These are phyloP conservation scores for Quercus glauca DNA, from an alignment of 306 rosid species.

Conservation along the genomic window DNA sequence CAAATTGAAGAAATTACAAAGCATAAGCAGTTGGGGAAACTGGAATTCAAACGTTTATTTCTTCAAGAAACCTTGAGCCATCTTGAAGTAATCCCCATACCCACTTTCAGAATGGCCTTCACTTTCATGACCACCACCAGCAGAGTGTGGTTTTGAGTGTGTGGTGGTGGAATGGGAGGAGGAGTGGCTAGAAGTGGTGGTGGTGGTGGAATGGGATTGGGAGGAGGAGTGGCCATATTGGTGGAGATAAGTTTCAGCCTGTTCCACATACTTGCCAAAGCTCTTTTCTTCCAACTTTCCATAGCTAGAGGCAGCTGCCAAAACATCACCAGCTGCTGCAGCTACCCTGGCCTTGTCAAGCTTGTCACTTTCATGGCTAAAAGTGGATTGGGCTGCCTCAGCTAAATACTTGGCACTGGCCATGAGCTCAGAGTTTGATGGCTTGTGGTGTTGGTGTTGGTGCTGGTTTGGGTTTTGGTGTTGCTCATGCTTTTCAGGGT, in stretches of 20 bases:
- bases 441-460: background rate
- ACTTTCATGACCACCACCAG: background rate
- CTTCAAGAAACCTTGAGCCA: constrained; percentile 34
- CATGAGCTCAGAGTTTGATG: constrained; percentile 22
- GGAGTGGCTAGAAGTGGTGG: background rate
- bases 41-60: background rate
- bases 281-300: constrained; percentile 29
- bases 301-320: constrained; percentile 20
- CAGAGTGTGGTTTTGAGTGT: background rate
- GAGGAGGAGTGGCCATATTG: constrained; percentile 3
- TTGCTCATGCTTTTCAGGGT: background rate
- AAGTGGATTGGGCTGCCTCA: background rate
- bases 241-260: constrained; percentile 32
- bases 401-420: constrained; percentile 31
- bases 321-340: constrained; percentile 21
- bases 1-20: background rate
- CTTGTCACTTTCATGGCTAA: background rate
- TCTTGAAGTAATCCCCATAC: constrained; percentile 27
- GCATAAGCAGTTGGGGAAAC: background rate
- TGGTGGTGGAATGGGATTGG: background rate
- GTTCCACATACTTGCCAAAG: constrained; percentile 5
- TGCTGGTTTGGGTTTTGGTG: too few relatives aligned
- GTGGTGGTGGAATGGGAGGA: background rate
- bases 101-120: background rate
- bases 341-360: constrained; percentile 28